A percentile compares a stretch with the other conserved stretches of the same genome.
These are phyloP conservation scores for Rhodotorula graminis DNA, from an alignment of 768 basidiomycete genomes.

Conservation along the genomic window DNA sequence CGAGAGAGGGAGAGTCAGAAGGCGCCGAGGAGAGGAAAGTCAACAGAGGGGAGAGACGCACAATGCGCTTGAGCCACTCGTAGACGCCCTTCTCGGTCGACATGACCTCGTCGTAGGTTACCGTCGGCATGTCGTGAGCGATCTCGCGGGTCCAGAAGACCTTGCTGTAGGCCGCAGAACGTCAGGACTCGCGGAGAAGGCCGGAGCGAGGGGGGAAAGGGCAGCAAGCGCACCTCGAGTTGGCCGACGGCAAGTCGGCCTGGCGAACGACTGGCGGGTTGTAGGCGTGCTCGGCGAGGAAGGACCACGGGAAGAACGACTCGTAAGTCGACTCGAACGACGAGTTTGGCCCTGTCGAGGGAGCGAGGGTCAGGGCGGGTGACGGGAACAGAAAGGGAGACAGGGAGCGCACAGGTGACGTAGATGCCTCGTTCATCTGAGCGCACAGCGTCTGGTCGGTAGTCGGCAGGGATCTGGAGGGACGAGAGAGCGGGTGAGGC, in stretches of 20 bases:
- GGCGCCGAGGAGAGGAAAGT: neutral
- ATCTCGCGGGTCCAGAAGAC: conserved; percentile 79
- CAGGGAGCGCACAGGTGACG: conserved; percentile 60
- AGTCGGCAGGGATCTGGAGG: conserved; percentile 66
- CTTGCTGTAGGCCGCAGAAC: conserved; percentile 46
- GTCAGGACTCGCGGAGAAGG: neutral
- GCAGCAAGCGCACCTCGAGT: neutral
- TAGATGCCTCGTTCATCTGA: conserved; percentile 62
- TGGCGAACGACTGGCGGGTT: conserved; percentile 56
- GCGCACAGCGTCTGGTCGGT: conserved; percentile 61
- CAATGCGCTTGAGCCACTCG: conserved; percentile 75
- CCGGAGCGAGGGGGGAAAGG: conserved; percentile 28
- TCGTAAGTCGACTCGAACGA: conserved; percentile 58
- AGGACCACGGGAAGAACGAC: conserved; percentile 83
- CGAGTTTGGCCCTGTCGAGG: conserved; percentile 43
- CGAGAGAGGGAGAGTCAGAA: neutral
- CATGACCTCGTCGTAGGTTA: conserved; percentile 71
- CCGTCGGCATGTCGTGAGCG: conserved; percentile 64
- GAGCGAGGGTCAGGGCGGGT: no score
- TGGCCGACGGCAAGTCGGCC: neutral
- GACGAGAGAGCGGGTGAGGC: neutral
- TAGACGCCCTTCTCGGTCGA: conserved; percentile 63
- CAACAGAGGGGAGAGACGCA: conserved; percentile 48
- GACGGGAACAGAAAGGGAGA: neutral
- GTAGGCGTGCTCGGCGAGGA: conserved; percentile 73